A percentile compares a stretch with the other conserved stretches of the same genome.
Evolutionary conservation across 2,329 filamentous ascomycete genomes (phyloP).

Genomic region (Penicillium sclerotiorum): DNA sequence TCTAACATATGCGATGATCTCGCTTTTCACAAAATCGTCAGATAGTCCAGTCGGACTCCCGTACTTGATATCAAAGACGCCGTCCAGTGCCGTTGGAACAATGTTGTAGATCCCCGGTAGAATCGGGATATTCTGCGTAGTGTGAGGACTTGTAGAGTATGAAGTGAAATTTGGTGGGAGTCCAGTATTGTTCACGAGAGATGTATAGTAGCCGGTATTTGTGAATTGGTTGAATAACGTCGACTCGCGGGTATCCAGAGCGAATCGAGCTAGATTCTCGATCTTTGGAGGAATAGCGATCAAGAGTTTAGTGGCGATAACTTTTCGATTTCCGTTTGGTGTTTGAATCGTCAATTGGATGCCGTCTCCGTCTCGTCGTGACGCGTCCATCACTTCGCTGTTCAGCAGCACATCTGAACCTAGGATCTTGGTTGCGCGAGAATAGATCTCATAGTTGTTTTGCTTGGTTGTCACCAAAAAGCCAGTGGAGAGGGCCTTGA

Average conservation of each 20-base stretch:
- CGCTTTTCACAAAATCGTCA: constrained; percentile 27
- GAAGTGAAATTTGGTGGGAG: constrained; percentile 28
- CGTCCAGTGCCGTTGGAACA: constrained; percentile 17
- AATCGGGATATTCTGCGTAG: constrained; percentile 25
- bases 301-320: constrained; percentile 47
- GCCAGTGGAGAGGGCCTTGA: constrained; percentile 6
- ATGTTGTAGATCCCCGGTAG: constrained; percentile 28
- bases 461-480: constrained; percentile 9
- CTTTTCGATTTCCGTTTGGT: constrained; percentile 31
- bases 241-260: constrained; percentile 38
- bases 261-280: constrained; percentile 39
- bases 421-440: constrained; percentile 26
- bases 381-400: constrained; percentile 24
- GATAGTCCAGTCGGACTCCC: constrained; percentile 21
- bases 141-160: constrained; percentile 1
- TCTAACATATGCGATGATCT: constrained; percentile 27
- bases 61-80: constrained; percentile 22
- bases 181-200: constrained; percentile 43
- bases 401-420: constrained; percentile 29
- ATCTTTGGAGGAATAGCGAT: constrained; percentile 47
- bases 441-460: constrained; percentile 27
- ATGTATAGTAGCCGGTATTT: constrained; percentile 44
- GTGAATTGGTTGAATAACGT: constrained; percentile 42
- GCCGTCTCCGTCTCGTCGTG: constrained; percentile 12
- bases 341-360: constrained; percentile 35